phyloP scores from a whole-genome alignment of 768 basidiomycete genomes.

The Russula brevipes region DNA sequence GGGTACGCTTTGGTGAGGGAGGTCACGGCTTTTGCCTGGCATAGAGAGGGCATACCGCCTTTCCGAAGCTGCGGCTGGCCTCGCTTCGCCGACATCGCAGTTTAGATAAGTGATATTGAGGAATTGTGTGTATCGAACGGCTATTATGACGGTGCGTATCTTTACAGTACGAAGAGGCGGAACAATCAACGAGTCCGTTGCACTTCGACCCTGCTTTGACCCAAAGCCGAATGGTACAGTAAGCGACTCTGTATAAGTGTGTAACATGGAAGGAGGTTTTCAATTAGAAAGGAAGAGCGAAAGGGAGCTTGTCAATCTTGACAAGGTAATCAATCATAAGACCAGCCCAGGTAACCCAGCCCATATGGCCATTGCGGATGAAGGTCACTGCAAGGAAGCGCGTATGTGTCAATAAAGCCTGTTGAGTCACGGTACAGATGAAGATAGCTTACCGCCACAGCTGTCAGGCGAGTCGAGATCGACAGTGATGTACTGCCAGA shows the following conservation, averaged over 20 bases:
- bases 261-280: background rate
- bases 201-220: background rate
- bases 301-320: constrained; percentile 22
- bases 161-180: background rate
- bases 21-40: too few species aligned
- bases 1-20: too few species aligned
- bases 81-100: too few species aligned
- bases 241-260: too few species aligned
- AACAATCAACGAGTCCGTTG: background rate
- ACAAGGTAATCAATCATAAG: constrained; percentile 25
- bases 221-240: constrained; percentile 4
- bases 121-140: background rate
- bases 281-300: constrained; percentile 12
- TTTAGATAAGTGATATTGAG: background rate
- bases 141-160: constrained; percentile 2
- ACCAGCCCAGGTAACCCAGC: constrained; percentile 26
- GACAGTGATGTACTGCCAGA: constrained; percentile 28
- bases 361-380: constrained; percentile 24
- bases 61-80: too few species aligned
- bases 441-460: constrained; percentile 22
- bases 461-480: constrained; percentile 26
- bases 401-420: background rate
- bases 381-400: constrained; percentile 17
- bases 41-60: too few species aligned
- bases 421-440: too few species aligned